phyloP scores from a whole-genome alignment of 2,329 filamentous ascomycete species.

The Thelonectria rubi region DNA sequence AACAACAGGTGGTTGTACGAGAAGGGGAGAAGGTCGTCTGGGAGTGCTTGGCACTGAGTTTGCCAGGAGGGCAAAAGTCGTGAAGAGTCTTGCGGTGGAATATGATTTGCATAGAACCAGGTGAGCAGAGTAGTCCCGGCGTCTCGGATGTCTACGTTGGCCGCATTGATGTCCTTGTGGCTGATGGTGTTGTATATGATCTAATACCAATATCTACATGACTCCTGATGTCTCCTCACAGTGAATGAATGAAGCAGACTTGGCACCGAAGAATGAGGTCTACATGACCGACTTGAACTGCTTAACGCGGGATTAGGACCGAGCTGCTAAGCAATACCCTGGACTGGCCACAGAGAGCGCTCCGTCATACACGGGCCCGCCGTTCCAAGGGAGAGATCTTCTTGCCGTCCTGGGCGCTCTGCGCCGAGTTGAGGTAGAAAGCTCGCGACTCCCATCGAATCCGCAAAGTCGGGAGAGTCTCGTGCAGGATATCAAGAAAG shows the following conservation, averaged over 20 bases:
- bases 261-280: too few relatives aligned
- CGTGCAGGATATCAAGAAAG: not conserved
- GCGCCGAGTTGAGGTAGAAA: too few relatives aligned
- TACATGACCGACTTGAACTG: too few relatives aligned
- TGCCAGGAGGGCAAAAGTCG: slow-evolving; percentile 12
- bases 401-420: too few relatives aligned
- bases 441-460: too few relatives aligned
- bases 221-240: not conserved
- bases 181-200: slow-evolving; percentile 31
- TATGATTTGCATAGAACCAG: slow-evolving; percentile 17
- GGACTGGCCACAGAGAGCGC: too few relatives aligned
- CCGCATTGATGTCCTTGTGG: slow-evolving; percentile 29
- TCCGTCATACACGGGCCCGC: too few relatives aligned
- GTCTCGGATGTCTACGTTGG: slow-evolving; percentile 10
- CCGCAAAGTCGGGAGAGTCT: too few relatives aligned
- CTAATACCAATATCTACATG: slow-evolving; percentile 17
- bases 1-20: slow-evolving; percentile 98
- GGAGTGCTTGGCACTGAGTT: slow-evolving; percentile 53
- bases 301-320: too few relatives aligned
- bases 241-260: not conserved
- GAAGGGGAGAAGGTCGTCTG: slow-evolving; percentile 70
- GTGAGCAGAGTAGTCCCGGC: slow-evolving; percentile 16
- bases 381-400: too few relatives aligned
- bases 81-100: slow-evolving; percentile 14
- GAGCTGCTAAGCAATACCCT: too few relatives aligned